phyloP scores from a whole-genome alignment of 345 rosid species.

The Turritis glabra region DNA sequence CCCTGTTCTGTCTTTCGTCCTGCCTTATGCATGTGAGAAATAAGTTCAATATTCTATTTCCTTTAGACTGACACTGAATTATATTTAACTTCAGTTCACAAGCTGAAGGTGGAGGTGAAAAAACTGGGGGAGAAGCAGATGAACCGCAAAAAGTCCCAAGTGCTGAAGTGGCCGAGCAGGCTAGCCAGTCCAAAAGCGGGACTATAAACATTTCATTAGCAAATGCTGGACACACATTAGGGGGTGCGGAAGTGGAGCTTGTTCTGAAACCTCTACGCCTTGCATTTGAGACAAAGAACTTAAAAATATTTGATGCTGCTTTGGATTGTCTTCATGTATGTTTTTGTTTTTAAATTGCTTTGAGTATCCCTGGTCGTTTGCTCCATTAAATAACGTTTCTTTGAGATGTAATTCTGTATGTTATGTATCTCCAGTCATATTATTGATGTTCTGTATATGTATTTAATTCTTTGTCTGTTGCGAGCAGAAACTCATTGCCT shows the following conservation, averaged over 20 bases:
- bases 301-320: slow-evolving; percentile 86
- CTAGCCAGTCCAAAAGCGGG: slow-evolving; percentile 46
- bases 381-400: not conserved
- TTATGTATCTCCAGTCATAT: slow-evolving; percentile 8
- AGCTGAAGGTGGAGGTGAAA: slow-evolving; percentile 55
- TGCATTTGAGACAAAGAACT: slow-evolving; percentile 91
- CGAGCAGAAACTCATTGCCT: slow-evolving; percentile 88
- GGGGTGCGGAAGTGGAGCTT: slow-evolving; percentile 81
- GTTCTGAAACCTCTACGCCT: slow-evolving; percentile 88
- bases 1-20: not conserved
- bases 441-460: slow-evolving; percentile 20
- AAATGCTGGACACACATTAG: slow-evolving; percentile 83
- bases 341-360: slow-evolving; percentile 16
- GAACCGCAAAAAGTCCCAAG: slow-evolving; percentile 39
- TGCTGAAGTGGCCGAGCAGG: slow-evolving; percentile 46
- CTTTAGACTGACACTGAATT: slow-evolving; percentile 10
- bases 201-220: slow-evolving; percentile 61
- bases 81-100: slow-evolving; percentile 51
- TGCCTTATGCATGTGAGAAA: slow-evolving; percentile 21
- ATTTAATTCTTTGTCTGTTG: slow-evolving; percentile 29
- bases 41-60: slow-evolving; percentile 15
- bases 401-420: slow-evolving; percentile 5
- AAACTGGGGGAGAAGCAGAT: slow-evolving; percentile 48
- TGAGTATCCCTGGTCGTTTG: slow-evolving; percentile 14
- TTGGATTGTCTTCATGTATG: slow-evolving; percentile 99